These are phyloP conservation scores for Saccharomycopsis hybrid DNA, from an alignment of 1,139 yeast species.

Conservation along the genomic window DNA sequence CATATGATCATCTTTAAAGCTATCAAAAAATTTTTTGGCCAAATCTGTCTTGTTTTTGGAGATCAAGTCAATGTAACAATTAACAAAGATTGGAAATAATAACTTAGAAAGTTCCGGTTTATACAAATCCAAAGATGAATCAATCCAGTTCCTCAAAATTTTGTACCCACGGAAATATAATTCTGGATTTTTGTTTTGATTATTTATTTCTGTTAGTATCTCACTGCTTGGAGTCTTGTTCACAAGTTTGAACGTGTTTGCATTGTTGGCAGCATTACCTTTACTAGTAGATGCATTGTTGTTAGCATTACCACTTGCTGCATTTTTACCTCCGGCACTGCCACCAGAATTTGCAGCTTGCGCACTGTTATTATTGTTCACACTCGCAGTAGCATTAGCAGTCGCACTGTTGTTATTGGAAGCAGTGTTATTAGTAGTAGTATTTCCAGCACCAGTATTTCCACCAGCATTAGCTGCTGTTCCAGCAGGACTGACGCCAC, in stretches of 20 bases:
- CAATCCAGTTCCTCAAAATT: slow-evolving; percentile 82
- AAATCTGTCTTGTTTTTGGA: slow-evolving; percentile 50
- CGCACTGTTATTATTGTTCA: too few species aligned
- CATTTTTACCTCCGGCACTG: too few species aligned
- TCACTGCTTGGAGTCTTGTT: slow-evolving; percentile 11
- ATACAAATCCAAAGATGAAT: slow-evolving; percentile 84
- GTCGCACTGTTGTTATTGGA: too few species aligned
- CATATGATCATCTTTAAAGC: slow-evolving; percentile 66
- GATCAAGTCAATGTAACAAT: slow-evolving; percentile 75
- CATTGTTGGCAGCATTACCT: too few species aligned
- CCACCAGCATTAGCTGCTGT: slow-evolving; percentile 19
- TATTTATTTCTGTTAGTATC: slow-evolving; percentile 9
- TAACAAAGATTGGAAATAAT: slow-evolving; percentile 85
- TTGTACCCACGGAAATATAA: slow-evolving; percentile 73
- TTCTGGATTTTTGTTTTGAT: slow-evolving; percentile 51
- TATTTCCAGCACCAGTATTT: too few species aligned
- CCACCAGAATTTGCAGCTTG: too few species aligned
- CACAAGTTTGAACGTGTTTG: slow-evolving; percentile 6
- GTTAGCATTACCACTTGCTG: too few species aligned
- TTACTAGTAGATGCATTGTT: too few species aligned
- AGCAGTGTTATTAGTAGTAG: too few species aligned
- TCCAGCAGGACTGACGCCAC: not conserved
- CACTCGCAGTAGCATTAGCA: too few species aligned
- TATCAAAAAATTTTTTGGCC: slow-evolving; percentile 72
- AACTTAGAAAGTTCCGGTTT: slow-evolving; percentile 81